Percentiles rank a stretch among this genome's conserved stretches.
Evolutionary conservation across 305 asterid species (phyloP).

Genomic region (Solanum aculeatissimum): DNA sequence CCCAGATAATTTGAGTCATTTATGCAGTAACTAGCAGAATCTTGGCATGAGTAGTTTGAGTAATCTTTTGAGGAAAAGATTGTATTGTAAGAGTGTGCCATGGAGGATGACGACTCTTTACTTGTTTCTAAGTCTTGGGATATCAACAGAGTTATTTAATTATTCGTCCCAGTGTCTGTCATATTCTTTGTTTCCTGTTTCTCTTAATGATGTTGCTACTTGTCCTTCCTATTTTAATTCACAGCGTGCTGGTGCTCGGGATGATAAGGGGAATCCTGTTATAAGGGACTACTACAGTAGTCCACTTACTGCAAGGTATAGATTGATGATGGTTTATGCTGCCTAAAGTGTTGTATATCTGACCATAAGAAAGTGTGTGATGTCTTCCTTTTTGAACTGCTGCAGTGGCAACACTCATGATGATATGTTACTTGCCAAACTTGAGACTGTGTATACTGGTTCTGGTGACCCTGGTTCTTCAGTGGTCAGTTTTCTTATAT

Average conservation of each 20-base stretch:
- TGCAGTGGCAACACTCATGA: constrained; percentile 87
- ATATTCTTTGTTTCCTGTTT: background rate
- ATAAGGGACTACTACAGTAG: constrained; percentile 84
- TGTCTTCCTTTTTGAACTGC: constrained; percentile 3
- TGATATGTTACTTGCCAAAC: constrained; percentile 84
- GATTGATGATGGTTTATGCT: background rate
- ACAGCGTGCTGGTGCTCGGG: constrained; percentile 88
- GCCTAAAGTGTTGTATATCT: background rate
- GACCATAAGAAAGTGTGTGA: constrained; percentile 1
- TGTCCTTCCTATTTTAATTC: background rate
- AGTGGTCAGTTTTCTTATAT: constrained; percentile 47
- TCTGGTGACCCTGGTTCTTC: constrained; percentile 82
- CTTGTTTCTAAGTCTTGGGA: background rate
- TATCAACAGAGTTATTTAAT: background rate
- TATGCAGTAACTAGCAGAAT: background rate
- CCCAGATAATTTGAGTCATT: background rate
- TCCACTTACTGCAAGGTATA: constrained; percentile 93
- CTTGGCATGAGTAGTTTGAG: background rate
- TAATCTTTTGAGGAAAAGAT: background rate
- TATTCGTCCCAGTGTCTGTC: background rate
- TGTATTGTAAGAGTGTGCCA: background rate
- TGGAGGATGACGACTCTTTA: background rate
- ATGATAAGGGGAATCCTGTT: constrained; percentile 73
- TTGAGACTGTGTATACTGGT: constrained; percentile 77
- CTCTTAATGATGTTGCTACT: background rate